Base-by-base conservation (phyloP, 2,329 filamentous ascomycete species). In the Alternaria tenuissima region DNA sequence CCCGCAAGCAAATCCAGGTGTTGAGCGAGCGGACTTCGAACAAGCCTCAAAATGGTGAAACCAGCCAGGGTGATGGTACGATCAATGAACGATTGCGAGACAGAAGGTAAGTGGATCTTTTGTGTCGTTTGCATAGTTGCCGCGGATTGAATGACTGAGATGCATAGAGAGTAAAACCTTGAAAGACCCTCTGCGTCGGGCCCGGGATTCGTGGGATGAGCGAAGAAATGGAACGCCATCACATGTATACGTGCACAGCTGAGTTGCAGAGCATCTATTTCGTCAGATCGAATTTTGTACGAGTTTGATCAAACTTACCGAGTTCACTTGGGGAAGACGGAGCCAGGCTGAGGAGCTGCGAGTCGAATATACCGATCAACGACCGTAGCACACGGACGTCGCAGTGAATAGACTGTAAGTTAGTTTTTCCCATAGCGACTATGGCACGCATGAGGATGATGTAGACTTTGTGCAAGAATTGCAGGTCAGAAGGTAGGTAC, bases 151-250 rank as follows among this genome's bases (percentile, higher is more conserved):
- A 76, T 68, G 0, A 72, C 72, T 8, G 69, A 72, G n/a, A 77
- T 63, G 46, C 75, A 77, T 5, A 77, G 68, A 7, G 71, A 72
- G 55, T 72, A 78, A 7, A 77, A 67, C 5, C 75, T 69, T 43
- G 60, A 65, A 0, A 78, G 59, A 16, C 68, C 63, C 34, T 78
- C 76, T 5, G 61, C 54, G 55, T 76, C 73, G 9, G 68, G 71
- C 14, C 61, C 62, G 12, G 72, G 67, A 36, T 66, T 65, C 8
- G 70, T 64, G 2, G 73, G 70, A 39, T 75, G 64, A 1, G 74
- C 74, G 52, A 77, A 78, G 65, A 78, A 78, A 47, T 78, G 74
- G 60, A 76, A 78, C 12, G 74, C 68, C 52, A 77, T 65, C 8
- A 78, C 66, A 44, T 78, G 76, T 11, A 78, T 70, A 28, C 76